Percentiles rank a stretch among this genome's conserved stretches.
Evolutionary conservation across 169 alveolate species (phyloP).

Genomic region (Eimeria sp.): DNA sequence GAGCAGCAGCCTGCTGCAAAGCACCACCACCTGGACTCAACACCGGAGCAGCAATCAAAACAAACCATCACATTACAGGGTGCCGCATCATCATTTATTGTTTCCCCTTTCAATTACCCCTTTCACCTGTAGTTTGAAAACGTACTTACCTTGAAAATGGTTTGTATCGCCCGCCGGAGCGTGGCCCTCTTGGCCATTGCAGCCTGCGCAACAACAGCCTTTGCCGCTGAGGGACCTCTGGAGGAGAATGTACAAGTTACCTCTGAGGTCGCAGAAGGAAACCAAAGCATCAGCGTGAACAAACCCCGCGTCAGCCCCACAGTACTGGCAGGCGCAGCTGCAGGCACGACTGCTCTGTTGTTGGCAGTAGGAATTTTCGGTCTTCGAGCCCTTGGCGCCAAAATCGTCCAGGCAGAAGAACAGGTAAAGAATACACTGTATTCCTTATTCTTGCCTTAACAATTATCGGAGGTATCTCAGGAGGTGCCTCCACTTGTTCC

Average conservation of each 20-base stretch:
- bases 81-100: not conserved
- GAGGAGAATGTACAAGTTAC: not conserved
- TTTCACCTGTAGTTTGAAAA: not conserved
- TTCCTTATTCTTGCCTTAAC: too few species aligned
- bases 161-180: not conserved
- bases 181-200: constrained; percentile 5
- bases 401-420: not conserved
- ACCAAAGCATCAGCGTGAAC: not conserved
- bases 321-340: not conserved
- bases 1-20: not conserved
- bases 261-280: not conserved
- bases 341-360: not conserved
- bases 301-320: not conserved
- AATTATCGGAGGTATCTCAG: too few species aligned
- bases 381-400: not conserved
- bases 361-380: not conserved
- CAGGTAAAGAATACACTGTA: too few species aligned
- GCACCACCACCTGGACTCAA: not conserved
- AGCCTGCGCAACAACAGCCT: constrained; percentile 15
- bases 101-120: not conserved
- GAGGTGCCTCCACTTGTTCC: too few species aligned
- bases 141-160: not conserved
- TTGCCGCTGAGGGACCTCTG: not conserved
- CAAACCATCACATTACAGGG: not conserved
- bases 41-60: not conserved